Evolutionary conservation across 805 yeast species (phyloP), one percentile per base, ranked within the genome.

Genomic region (Candida ovalis): DNA sequence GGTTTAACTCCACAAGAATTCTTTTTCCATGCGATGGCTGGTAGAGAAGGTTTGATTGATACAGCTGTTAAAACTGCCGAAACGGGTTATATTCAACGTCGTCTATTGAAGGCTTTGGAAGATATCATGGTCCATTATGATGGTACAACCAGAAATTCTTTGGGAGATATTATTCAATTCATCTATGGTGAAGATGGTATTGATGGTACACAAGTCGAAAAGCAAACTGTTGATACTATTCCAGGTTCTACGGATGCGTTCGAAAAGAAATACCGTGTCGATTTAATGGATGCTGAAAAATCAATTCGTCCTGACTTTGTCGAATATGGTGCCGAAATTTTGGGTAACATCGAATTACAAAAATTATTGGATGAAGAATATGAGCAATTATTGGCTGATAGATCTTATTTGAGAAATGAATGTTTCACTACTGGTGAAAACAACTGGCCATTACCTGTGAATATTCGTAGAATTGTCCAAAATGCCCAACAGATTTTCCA

Each of bases 21-120:
- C 69, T 91, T 94, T 68, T 94, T 94, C 85, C 99, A 94, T 68
- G 97, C 98, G 45, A 94, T 94, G 97, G 98, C 99, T 64, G 99
- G 99, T 76, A 89, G 99, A 80, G 99, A 94, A 75, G 99, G 99
- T 77, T 77, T 94, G 66, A 95, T 94, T 67, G 99, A 94, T 78
- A 94, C 99, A 47, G 99, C 99, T 15, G 99, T 94, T 43, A 94
- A 94, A 70, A 94, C 99, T 38, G 98, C 99, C 2, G 98, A 92
- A 72, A 91, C 98, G 24, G 98, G 98, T 73, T 92, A 92, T 69
- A 91, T 92, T 64, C 98, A 92, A 73, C 92, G 98, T 77, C 92
- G 98, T 79, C 75, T 92, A 68, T 96, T 92, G 41, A 92, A 92
- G 69, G 98, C 98, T 25, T 74, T 91, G 70, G 98, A 91, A 66